These are phyloP conservation scores for Aureobasidium lini DNA, from an alignment of 2,329 filamentous ascomycete species.

Conservation along the genomic window DNA sequence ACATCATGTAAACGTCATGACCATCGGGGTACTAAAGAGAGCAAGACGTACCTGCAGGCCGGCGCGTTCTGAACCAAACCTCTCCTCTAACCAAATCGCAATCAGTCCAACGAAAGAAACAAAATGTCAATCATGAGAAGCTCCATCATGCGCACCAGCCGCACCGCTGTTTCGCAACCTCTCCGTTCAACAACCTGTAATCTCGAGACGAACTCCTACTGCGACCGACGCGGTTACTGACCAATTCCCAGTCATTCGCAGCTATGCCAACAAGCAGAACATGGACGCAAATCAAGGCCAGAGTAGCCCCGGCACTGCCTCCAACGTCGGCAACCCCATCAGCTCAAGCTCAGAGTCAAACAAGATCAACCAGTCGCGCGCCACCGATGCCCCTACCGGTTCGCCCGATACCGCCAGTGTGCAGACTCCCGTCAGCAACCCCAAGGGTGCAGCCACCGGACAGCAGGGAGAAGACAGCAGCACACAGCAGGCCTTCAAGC, in stretches of 20 bases:
- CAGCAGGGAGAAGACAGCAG: slow-evolving; percentile 30
- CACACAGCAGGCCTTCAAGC: slow-evolving; percentile 22
- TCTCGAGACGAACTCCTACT: background rate
- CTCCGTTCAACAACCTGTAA: slow-evolving; percentile 1
- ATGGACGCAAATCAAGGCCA: slow-evolving; percentile 10
- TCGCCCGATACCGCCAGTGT: slow-evolving; percentile 11
- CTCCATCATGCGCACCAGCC: slow-evolving; percentile 10
- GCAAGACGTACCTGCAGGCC: background rate
- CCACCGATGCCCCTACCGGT: background rate
- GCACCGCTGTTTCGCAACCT: background rate
- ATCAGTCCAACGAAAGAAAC: background rate
- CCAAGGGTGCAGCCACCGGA: background rate
- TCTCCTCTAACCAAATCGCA: background rate
- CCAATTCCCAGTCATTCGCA: background rate
- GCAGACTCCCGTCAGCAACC: slow-evolving; percentile 11
- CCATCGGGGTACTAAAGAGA: background rate
- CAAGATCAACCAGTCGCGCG: slow-evolving; percentile 10
- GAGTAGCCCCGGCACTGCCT: slow-evolving; percentile 11
- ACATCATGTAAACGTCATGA: slow-evolving; percentile 2
- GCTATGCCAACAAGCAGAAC: slow-evolving; percentile 9
- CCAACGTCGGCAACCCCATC: slow-evolving; percentile 13
- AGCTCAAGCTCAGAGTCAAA: slow-evolving; percentile 8
- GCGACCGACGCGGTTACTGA: background rate
- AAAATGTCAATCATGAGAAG: slow-evolving; percentile 9
- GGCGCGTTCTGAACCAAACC: background rate